These are phyloP conservation scores for Pisolithus microcarpus DNA, from an alignment of 768 basidiomycete species.

Conservation along the genomic window DNA sequence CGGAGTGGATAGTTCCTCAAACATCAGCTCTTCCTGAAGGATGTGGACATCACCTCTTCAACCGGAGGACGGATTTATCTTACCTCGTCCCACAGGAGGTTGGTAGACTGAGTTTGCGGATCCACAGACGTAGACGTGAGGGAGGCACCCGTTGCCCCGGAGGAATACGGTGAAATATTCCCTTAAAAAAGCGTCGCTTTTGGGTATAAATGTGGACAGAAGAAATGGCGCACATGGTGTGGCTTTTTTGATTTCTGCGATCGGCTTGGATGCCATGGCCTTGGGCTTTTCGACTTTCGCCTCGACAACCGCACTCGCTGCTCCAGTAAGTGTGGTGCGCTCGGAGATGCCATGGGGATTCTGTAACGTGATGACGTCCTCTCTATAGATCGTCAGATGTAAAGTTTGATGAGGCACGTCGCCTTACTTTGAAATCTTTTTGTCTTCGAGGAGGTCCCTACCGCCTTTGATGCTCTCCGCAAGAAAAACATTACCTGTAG, in stretches of 20 bases:
- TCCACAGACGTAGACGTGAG: constrained; percentile 90
- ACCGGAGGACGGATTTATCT: neutral
- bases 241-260: constrained; percentile 41
- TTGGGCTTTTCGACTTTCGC: constrained; percentile 26
- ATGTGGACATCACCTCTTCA: neutral
- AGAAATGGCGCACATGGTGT: constrained; percentile 53
- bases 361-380: constrained; percentile 91
- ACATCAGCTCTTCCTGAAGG: constrained; percentile 89
- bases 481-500: constrained; percentile 89
- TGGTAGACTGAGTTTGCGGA: constrained; percentile 57
- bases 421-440: constrained; percentile 72
- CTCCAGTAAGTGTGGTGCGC: constrained; percentile 37
- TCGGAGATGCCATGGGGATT: constrained; percentile 77
- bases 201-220: neutral
- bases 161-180: constrained; percentile 90
- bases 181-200: constrained; percentile 35
- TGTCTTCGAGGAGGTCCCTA: constrained; percentile 79
- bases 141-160: constrained; percentile 84
- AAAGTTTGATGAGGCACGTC: neutral
- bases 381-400: constrained; percentile 33
- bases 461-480: constrained; percentile 86
- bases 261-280: constrained; percentile 23
- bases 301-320: constrained; percentile 24
- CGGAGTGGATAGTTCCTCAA: constrained; percentile 80
- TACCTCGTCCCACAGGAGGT: constrained; percentile 93